These are phyloP conservation scores for Rhizomucor pusillus DNA, from an alignment of 371 early-diverging fungal species.

Conservation along the genomic window DNA sequence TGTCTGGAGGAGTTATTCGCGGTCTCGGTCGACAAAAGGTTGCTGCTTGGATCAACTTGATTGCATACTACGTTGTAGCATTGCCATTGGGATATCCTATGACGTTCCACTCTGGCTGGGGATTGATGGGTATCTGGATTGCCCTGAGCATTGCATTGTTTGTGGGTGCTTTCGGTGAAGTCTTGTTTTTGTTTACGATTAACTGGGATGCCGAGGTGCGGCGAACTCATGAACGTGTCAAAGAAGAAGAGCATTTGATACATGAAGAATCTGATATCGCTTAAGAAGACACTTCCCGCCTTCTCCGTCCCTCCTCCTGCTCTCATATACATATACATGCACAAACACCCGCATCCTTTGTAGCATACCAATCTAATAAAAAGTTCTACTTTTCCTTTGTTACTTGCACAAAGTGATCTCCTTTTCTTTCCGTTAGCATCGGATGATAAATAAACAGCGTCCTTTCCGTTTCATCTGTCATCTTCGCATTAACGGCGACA, in stretches of 20 bases:
- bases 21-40: slow-evolving; percentile 70
- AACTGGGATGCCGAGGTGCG: slow-evolving; percentile 52
- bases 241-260: slow-evolving; percentile 17
- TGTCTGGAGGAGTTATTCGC: slow-evolving; percentile 71
- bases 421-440: too few relatives aligned
- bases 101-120: slow-evolving; percentile 56
- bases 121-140: slow-evolving; percentile 68
- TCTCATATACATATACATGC: too few relatives aligned
- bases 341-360: too few relatives aligned
- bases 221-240: slow-evolving; percentile 35
- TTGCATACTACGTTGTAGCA: slow-evolving; percentile 69
- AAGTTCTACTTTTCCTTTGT: too few relatives aligned
- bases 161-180: slow-evolving; percentile 43
- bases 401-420: too few relatives aligned
- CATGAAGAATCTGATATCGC: slow-evolving; percentile 4
- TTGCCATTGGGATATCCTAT: slow-evolving; percentile 65
- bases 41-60: slow-evolving; percentile 67
- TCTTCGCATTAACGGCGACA: too few relatives aligned
- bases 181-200: slow-evolving; percentile 32
- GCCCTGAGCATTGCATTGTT: slow-evolving; percentile 58
- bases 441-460: too few relatives aligned
- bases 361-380: too few relatives aligned
- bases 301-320: too few relatives aligned
- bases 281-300: too few relatives aligned
- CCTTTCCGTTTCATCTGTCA: too few relatives aligned